phyloP scores from a whole-genome alignment of 2,329 filamentous ascomycete genomes.

The Pseudogymnoascus sp. region DNA sequence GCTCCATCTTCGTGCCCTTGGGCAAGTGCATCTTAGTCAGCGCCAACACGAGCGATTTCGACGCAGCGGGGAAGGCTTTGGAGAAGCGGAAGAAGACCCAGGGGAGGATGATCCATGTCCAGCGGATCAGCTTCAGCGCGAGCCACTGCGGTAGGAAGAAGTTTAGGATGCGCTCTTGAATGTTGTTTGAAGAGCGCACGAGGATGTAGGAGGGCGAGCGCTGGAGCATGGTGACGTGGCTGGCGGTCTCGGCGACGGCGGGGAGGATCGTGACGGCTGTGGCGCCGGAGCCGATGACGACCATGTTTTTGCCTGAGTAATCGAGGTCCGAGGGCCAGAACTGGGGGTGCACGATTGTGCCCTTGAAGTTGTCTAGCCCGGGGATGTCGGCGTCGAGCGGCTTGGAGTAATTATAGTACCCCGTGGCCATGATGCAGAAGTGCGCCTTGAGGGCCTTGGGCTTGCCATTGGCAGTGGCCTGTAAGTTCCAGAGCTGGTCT shows the following conservation, averaged over 20 bases:
- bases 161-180: conserved; percentile 32
- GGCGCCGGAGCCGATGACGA: conserved; percentile 61
- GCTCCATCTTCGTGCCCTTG: conserved; percentile 38
- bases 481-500: conserved; percentile 45
- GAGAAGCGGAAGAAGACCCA: conserved; percentile 33
- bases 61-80: conserved; percentile 38
- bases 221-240: conserved; percentile 62
- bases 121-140: conserved; percentile 38
- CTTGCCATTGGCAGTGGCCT: conserved; percentile 29
- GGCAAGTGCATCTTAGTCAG: conserved; percentile 42
- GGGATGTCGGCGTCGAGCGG: conserved; percentile 47
- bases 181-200: conserved; percentile 40
- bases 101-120: conserved; percentile 39
- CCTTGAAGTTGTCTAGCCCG: conserved; percentile 50
- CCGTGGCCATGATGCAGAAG: conserved; percentile 51
- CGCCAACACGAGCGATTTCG: conserved; percentile 37
- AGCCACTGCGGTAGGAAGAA: conserved; percentile 37
- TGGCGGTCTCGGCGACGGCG: conserved; percentile 48
- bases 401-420: conserved; percentile 55
- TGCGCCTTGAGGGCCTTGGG: conserved; percentile 29
- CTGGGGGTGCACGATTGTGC: conserved; percentile 57
- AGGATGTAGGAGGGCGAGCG: conserved; percentile 57
- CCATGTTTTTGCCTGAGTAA: conserved; percentile 54
- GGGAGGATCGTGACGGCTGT: conserved; percentile 62
- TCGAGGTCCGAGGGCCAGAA: conserved; percentile 63